These are phyloP conservation scores for Saccharomycopsis phalli DNA, from an alignment of 1,139 yeast species.

Conservation along the genomic window DNA sequence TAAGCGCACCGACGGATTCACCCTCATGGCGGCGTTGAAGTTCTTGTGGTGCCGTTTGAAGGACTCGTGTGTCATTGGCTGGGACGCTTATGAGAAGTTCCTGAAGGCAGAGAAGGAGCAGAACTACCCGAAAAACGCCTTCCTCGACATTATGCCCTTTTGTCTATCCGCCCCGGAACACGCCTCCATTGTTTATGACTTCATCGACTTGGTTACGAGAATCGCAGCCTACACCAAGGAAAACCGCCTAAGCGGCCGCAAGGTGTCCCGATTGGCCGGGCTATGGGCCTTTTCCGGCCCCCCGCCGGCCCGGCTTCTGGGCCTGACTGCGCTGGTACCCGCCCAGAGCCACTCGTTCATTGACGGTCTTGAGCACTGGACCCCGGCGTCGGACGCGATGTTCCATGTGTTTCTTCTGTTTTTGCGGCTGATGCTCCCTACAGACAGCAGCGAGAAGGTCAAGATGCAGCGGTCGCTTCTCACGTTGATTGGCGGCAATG, in stretches of 20 bases:
- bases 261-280: constrained; percentile 74
- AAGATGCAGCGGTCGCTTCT: constrained; percentile 59
- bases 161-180: constrained; percentile 79
- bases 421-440: constrained; percentile 70
- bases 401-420: constrained; percentile 74
- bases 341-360: constrained; percentile 36
- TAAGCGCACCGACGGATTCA: constrained; percentile 48
- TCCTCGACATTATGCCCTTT: constrained; percentile 72
- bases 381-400: constrained; percentile 76
- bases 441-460: constrained; percentile 42
- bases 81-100: constrained; percentile 74
- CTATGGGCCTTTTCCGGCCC: constrained; percentile 72
- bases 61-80: constrained; percentile 71
- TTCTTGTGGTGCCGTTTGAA: constrained; percentile 84
- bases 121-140: constrained; percentile 62
- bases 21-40: constrained; percentile 64
- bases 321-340: constrained; percentile 20
- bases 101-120: constrained; percentile 56
- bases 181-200: constrained; percentile 83
- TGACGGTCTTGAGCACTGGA: constrained; percentile 72
- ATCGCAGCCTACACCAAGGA: constrained; percentile 74
- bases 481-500: constrained; percentile 49
- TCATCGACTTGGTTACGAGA: constrained; percentile 72
- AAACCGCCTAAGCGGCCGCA: constrained; percentile 72
- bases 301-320: constrained; percentile 18